Percentiles rank a stretch among this genome's conserved stretches.
These are phyloP conservation scores for Naganishia cerealis DNA, from an alignment of 1,284 basidiomycete species.

Conservation along the genomic window DNA sequence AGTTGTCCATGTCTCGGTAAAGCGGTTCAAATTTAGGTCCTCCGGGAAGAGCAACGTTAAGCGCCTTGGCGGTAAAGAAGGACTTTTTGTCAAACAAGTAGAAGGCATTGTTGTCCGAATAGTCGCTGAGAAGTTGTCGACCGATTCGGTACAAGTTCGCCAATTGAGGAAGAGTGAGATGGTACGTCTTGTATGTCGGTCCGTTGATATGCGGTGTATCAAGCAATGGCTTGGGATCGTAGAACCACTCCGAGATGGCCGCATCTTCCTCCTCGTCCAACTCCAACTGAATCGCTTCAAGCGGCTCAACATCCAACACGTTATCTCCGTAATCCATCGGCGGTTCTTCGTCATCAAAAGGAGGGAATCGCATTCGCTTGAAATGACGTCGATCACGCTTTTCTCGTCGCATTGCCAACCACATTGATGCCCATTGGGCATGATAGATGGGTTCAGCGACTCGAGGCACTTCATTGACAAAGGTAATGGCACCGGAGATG, in stretches of 20 bases:
- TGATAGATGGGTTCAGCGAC: constrained; percentile 98
- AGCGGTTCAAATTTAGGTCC: constrained; percentile 97
- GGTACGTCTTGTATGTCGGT: constrained; percentile 89
- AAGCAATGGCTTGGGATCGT: constrained; percentile 90
- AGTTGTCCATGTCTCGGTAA: constrained; percentile 87
- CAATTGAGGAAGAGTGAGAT: constrained; percentile 88
- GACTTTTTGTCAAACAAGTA: constrained; percentile 97
- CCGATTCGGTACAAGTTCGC: constrained; percentile 95
- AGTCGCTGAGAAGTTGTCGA: constrained; percentile 86
- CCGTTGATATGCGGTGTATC: constrained; percentile 89
- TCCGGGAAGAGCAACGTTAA: constrained; percentile 98
- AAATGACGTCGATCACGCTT: constrained; percentile 98
- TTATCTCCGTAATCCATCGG: constrained; percentile 98
- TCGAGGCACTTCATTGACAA: constrained; percentile 96
- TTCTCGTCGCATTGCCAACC: constrained; percentile 98
- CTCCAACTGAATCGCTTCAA: constrained; percentile 97
- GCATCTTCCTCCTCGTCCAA: constrained; percentile 89
- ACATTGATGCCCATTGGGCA: constrained; percentile 99
- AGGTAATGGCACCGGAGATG: constrained; percentile 99
- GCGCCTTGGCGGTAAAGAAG: constrained; percentile 96
- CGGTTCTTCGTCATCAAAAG: constrained; percentile 98
- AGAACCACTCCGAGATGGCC: constrained; percentile 98
- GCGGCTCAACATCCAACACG: constrained; percentile 92
- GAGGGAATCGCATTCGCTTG: constrained; percentile 99
- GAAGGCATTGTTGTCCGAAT: constrained; percentile 80